Base-by-base conservation (phyloP, 768 basidiomycete genomes). In the Russula earlei region DNA sequence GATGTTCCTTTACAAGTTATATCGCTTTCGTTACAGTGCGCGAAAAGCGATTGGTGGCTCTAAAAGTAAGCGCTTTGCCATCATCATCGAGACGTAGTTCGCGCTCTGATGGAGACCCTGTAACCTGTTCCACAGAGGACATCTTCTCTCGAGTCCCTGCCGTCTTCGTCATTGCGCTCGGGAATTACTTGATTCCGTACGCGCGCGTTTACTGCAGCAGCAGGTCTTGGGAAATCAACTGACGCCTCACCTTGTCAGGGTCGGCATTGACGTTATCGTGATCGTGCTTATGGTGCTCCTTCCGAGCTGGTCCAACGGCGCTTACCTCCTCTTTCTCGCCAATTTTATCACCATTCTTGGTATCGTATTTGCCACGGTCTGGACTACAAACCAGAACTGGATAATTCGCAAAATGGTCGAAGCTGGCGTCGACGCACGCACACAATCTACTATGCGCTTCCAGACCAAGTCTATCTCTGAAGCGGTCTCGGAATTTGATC, bases 301-400 rank as follows among this genome's bases (percentile, higher is more conserved):
- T 9, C 58, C 60, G 22, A 12, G 47, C 29, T 60, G 59, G 55
- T 20, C 37, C 7, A 51, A 29, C 20, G 58, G 58, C 48, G 37
- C 54, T 15, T 60, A 52, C 49, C 55, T 62, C 22, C 31, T 62
- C 34, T 60, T 52, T 15, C 10, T 54, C 6, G 45, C 59, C 41
- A 62, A 62, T 41, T 62, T 55, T 44, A 27, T 59, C 50, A 55
- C 60, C 34, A 62, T 62, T 40, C 50, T 62, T 36, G 60, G 60
- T 15, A 60, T 60, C 19, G 60, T 62, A 8, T 62, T 62, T 19
- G 60, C 60, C 33, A 62, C 60, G 1, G 60, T 62, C 29, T 62
- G 60, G 60, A 62, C 60, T 4, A 55, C 51, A 31, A 60, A 55
- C 44, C 49, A 59, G 49, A 62, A 62, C 58, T 62, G 60, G 60